These are phyloP conservation scores for Saccharum spontaneum DNA, from an alignment of 176 grass and related monocot species.

Conservation along the genomic window DNA sequence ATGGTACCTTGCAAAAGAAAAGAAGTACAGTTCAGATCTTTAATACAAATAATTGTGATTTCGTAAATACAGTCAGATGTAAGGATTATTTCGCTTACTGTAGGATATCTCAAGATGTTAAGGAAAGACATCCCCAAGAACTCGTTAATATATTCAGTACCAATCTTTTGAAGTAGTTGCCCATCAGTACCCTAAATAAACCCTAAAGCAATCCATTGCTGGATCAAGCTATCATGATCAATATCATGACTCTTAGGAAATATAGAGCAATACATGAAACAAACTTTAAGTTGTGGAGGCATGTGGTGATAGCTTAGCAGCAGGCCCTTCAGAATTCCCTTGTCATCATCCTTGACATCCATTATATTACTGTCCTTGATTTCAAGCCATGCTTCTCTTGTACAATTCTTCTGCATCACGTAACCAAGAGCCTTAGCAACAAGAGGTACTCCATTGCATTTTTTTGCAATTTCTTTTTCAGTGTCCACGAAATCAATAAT, in stretches of 20 bases:
- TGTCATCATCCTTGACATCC: not conserved
- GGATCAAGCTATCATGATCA: constrained; percentile 45
- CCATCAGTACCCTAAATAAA: not conserved
- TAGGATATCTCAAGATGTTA: not conserved
- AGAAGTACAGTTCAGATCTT: not conserved
- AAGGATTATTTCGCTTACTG: not conserved
- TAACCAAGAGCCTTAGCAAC: constrained; percentile 42
- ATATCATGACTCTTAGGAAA: constrained; percentile 48
- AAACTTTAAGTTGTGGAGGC: constrained; percentile 39
- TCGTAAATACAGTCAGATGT: not conserved
- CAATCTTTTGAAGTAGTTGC: not conserved
- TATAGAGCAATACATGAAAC: constrained; percentile 60
- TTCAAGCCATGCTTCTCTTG: constrained; percentile 31
- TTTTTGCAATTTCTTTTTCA: constrained; percentile 25
- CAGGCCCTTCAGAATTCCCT: constrained; percentile 1
- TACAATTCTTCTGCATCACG: constrained; percentile 21
- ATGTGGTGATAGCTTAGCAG: constrained; percentile 41
- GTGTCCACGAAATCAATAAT: not conserved
- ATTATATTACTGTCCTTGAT: constrained; percentile 14
- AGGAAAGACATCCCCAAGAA: not conserved
- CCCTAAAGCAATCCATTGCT: constrained; percentile 28
- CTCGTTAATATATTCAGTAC: not conserved
- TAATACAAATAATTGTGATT: not conserved
- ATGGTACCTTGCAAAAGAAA: not conserved
- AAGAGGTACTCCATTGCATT: constrained; percentile 43